phyloP scores from a whole-genome alignment of 495 filamentous ascomycete genomes.

The Trichocladium uniseriatum region DNA sequence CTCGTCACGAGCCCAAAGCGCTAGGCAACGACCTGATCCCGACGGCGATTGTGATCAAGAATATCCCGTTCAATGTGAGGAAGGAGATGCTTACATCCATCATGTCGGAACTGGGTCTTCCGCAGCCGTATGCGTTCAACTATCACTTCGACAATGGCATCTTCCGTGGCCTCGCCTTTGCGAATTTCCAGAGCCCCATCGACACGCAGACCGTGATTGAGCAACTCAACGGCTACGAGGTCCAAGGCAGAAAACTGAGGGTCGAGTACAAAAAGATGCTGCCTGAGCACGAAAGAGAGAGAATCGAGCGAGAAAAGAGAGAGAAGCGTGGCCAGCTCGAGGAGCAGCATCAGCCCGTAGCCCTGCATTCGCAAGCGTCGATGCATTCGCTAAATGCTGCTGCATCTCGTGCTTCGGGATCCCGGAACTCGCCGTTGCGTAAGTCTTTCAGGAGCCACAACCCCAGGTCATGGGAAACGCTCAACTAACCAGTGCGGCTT shows the following conservation, averaged over 20 bases:
- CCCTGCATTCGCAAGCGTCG: slow-evolving; percentile 73
- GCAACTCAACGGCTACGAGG: slow-evolving; percentile 84
- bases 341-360: slow-evolving; percentile 74
- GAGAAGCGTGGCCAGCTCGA: slow-evolving; percentile 93
- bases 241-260: slow-evolving; percentile 85
- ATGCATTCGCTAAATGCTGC: slow-evolving; percentile 60
- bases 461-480: slow-evolving; percentile 21
- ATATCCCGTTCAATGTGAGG: slow-evolving; percentile 96
- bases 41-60: slow-evolving; percentile 98
- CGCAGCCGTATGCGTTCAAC: slow-evolving; percentile 96
- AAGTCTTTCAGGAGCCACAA: slow-evolving; percentile 19
- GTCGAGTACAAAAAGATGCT: slow-evolving; percentile 99
- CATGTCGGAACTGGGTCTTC: slow-evolving; percentile 86
- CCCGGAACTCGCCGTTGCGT: slow-evolving; percentile 33
- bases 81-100: slow-evolving; percentile 87
- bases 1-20: slow-evolving; percentile 26
- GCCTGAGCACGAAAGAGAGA: slow-evolving; percentile 82
- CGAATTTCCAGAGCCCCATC: slow-evolving; percentile 93
- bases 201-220: slow-evolving; percentile 89
- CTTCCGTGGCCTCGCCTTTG: slow-evolving; percentile 91
- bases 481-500: slow-evolving; percentile 13
- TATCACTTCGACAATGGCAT: slow-evolving; percentile 99
- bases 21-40: slow-evolving; percentile 71
- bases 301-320: slow-evolving; percentile 94
- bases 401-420: slow-evolving; percentile 14